These are phyloP conservation scores for Globisporangium cystogenes DNA, from an alignment of 352 stramenopile species.

Conservation along the genomic window DNA sequence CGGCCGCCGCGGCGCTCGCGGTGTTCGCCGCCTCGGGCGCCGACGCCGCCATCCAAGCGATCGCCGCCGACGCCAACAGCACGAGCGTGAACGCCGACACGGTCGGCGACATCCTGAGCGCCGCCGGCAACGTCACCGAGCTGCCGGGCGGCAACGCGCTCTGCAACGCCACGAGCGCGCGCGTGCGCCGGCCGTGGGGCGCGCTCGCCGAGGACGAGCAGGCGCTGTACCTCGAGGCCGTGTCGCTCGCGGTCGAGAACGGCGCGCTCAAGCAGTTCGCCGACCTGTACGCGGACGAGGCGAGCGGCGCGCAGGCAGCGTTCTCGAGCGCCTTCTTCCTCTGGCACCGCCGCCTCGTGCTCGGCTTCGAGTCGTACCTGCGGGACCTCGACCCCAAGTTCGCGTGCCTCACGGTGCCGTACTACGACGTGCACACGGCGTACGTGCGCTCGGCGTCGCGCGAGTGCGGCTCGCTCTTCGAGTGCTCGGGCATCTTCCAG, in stretches of 20 bases:
- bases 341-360: constrained; percentile 60
- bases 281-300: constrained; percentile 35
- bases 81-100: constrained; percentile 12
- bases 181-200: constrained; percentile 53
- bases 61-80: constrained; percentile 3
- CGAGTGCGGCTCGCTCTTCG: constrained; percentile 51
- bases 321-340: constrained; percentile 56
- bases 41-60: not conserved
- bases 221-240: constrained; percentile 51
- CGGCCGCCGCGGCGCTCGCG: constrained; percentile 5
- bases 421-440: constrained; percentile 71
- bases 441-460: constrained; percentile 41
- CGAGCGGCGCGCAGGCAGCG: constrained; percentile 41
- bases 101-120: constrained; percentile 29
- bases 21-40: constrained; percentile 5
- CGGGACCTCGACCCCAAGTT: constrained; percentile 50
- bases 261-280: constrained; percentile 47
- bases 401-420: constrained; percentile 66
- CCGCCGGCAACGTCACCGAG: constrained; percentile 31
- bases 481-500: constrained; percentile 56
- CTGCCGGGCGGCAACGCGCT: constrained; percentile 45
- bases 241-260: constrained; percentile 27
- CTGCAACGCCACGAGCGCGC: constrained; percentile 20
- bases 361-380: constrained; percentile 63
- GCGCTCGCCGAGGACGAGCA: constrained; percentile 36